Conservation (phyloP, 2,329 filamentous ascomycete genomes). For the Rutstroemia sp. region DNA sequence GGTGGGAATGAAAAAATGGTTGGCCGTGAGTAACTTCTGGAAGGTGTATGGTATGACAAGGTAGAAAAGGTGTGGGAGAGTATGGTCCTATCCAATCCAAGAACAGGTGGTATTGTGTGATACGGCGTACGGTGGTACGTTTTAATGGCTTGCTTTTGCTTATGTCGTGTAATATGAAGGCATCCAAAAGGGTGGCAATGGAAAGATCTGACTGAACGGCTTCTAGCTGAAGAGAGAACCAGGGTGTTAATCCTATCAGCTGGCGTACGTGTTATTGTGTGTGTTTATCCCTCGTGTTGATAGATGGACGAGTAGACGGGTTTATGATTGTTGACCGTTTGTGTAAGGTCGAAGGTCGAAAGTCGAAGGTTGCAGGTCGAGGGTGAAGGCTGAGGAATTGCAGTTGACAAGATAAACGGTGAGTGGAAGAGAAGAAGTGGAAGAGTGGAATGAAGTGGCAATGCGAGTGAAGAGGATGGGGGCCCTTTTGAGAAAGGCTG, state of each 20-base stretch:
- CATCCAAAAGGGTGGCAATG: constrained; percentile 5
- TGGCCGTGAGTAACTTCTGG: constrained; percentile 12
- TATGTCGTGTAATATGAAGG: constrained; percentile 6
- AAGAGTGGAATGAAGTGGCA: background rate
- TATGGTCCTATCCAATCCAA: constrained; percentile 13
- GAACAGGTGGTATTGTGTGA: constrained; percentile 14
- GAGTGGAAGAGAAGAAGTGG: background rate
- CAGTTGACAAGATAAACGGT: constrained; percentile 3
- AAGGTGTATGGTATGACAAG: background rate
- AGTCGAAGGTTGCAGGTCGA: background rate
- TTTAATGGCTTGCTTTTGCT: background rate
- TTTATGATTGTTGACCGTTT: background rate
- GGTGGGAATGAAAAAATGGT: background rate
- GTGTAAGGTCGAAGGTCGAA: background rate
- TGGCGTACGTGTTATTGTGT: constrained; percentile 7
- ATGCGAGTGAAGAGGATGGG: constrained; percentile 4
- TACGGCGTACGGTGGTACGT: background rate
- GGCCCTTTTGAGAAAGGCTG: background rate
- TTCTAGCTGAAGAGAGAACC: constrained; percentile 14
- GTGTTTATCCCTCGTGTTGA: background rate
- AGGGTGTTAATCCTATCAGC: constrained; percentile 7
- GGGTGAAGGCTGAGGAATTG: background rate
- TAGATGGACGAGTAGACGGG: background rate
- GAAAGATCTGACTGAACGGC: constrained; percentile 17
- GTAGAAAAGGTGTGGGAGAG: background rate